phyloP scores from a whole-genome alignment of 2,329 filamentous ascomycete genomes.

The Helminthosporium solani region DNA sequence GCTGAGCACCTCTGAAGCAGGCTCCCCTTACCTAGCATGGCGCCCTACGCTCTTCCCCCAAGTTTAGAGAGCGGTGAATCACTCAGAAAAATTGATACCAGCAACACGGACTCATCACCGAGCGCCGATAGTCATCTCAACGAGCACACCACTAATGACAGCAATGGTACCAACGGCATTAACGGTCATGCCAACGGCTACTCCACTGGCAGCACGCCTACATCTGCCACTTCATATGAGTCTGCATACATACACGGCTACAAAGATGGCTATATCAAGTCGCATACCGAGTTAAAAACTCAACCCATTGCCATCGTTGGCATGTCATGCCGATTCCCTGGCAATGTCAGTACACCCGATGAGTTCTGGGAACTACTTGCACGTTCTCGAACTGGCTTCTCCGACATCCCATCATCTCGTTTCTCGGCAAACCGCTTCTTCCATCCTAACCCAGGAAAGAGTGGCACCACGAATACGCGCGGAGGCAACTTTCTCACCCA shows the following conservation, averaged over 20 bases:
- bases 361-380: conserved; percentile 32
- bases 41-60: conserved; percentile 21
- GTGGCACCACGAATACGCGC: conserved; percentile 36
- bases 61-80: conserved; percentile 10
- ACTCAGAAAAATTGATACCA: background rate
- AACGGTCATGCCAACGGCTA: conserved; percentile 5
- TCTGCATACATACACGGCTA: conserved; percentile 20
- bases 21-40: conserved; percentile 8
- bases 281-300: conserved; percentile 18
- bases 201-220: background rate
- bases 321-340: conserved; percentile 33
- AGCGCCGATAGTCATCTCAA: background rate
- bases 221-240: conserved; percentile 8
- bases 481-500: conserved; percentile 25
- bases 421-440: conserved; percentile 43
- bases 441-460: conserved; percentile 39
- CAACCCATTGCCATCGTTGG: conserved; percentile 42
- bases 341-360: conserved; percentile 23
- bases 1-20: background rate
- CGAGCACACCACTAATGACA: background rate
- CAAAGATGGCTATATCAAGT: conserved; percentile 15
- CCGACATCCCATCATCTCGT: conserved; percentile 40
- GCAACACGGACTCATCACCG: background rate
- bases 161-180: background rate
- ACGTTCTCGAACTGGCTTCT: conserved; percentile 31